Base-by-base conservation (phyloP, 306 rosid species). In the Cucumis melo region DNA sequence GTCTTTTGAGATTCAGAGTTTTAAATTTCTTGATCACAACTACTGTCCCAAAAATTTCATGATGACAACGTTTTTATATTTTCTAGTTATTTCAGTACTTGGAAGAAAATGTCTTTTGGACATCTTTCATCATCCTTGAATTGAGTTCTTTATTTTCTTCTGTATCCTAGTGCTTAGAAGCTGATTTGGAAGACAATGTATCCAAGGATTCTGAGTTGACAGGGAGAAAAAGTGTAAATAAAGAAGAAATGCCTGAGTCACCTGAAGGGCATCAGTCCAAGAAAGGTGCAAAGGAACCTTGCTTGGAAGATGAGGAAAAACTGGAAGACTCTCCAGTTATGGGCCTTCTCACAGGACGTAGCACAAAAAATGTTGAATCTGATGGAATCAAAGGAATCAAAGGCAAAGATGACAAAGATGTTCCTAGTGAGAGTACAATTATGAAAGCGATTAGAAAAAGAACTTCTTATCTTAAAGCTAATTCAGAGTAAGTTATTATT, bases 241-340 rank as follows among this genome's bases (percentile, higher is more conserved):
- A 79, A 79, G 88, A 77, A 24, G 92, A 86, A 61, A 76, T 72
- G 7, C 82, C 85, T 67, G 90, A 83, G n/a, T 80, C 84, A 50
- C 67, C 76, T 61, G 87, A 87, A 78, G 88, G 84, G 44, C 36
- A 20, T 78, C 84, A 77, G 78, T 78, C 82, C 16, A 83, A 79
- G 48, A 85, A 85, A 74, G 91, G 83, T 71, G 83, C 38, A 16
- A 89, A 84, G 81, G 87, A 85, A 78, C 60, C 75, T 53, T 67
- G 79, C 78, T 74, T 83, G 63, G 90, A 83, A 65, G 91, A 83
- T 80, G 91, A 78, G 78, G 93, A 82, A 76, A 87, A 88, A 78
- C 84, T 87, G 91, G 90, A 89, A 56, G 93, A 91, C 78, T 90
- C 95, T 72, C 96, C 97, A 7, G 93, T 89, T 21, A 83, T 86